phyloP scores from a whole-genome alignment of 2,329 filamentous ascomycete species.

The Pseudogymnoascus sp. region DNA sequence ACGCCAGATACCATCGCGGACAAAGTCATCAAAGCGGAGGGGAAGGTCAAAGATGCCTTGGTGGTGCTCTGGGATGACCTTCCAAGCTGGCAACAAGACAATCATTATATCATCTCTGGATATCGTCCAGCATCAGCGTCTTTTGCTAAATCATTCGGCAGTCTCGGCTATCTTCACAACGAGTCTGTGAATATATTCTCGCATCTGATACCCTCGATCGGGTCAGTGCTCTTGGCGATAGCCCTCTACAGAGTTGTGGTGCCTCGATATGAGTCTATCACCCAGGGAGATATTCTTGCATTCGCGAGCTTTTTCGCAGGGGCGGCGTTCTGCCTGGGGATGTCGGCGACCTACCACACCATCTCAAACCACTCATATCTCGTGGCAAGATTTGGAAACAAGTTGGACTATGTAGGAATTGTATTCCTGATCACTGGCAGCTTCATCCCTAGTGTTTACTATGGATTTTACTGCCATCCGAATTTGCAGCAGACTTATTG shows the following conservation, averaged over 20 bases:
- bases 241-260: conserved; percentile 49
- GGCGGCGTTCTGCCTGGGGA: conserved; percentile 63
- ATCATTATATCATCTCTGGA: conserved; percentile 58
- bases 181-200: conserved; percentile 62
- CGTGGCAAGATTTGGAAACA: conserved; percentile 79
- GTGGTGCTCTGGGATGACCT: conserved; percentile 44
- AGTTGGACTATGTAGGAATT: conserved; percentile 91
- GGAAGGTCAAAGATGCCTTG: conserved; percentile 31
- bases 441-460: conserved; percentile 82
- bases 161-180: conserved; percentile 55
- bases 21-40: conserved; percentile 20
- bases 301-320: conserved; percentile 75
- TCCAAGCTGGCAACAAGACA: conserved; percentile 51
- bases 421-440: conserved; percentile 85
- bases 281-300: conserved; percentile 55
- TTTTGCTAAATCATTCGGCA: conserved; percentile 48
- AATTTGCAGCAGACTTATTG: conserved; percentile 63
- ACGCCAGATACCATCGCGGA: conserved; percentile 19
- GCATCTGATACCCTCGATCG: conserved; percentile 50
- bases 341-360: conserved; percentile 79
- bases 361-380: conserved; percentile 74
- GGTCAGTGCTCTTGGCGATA: conserved; percentile 50
- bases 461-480: conserved; percentile 69
- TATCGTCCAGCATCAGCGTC: conserved; percentile 58
- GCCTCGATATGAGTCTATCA: conserved; percentile 58